Conservation (phyloP, 169 alveolate species). For the Cryptosporidium xiaoi region DNA sequence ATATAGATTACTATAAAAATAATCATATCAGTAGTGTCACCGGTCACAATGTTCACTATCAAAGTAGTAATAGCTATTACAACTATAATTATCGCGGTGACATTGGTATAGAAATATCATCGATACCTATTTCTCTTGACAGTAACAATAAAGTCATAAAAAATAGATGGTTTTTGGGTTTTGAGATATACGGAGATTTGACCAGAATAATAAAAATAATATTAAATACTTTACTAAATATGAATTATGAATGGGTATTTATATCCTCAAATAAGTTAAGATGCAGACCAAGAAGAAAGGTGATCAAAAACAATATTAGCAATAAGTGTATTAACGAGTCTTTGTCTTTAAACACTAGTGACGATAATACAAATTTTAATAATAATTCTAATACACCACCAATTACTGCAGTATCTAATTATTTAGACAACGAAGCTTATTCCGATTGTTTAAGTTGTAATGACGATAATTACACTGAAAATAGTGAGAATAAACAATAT, state of each 20-base stretch:
- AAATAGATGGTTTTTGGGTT: conserved; percentile 68
- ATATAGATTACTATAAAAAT: too few species aligned
- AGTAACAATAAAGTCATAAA: background rate
- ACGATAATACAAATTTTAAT: background rate
- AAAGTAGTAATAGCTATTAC: background rate
- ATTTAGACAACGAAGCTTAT: too few species aligned
- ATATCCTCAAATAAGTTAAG: conserved; percentile 44
- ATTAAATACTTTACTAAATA: conserved; percentile 13
- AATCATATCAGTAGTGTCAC: too few species aligned
- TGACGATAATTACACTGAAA: too few species aligned
- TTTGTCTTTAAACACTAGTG: background rate
- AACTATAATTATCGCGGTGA: background rate
- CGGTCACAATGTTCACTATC: background rate
- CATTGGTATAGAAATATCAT: conserved; percentile 25
- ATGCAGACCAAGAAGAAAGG: conserved; percentile 23
- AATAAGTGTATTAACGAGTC: too few species aligned
- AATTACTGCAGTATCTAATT: too few species aligned
- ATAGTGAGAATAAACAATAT: too few species aligned
- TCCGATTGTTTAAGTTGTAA: too few species aligned
- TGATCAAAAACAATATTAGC: background rate
- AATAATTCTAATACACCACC: too few species aligned
- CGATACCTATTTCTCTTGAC: conserved; percentile 26
- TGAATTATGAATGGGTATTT: conserved; percentile 64
- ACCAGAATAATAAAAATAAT: conserved; percentile 38
- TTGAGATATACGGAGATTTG: conserved; percentile 50